phyloP scores from a whole-genome alignment of 176 grass and related monocot genomes.

The Secale cereale region DNA sequence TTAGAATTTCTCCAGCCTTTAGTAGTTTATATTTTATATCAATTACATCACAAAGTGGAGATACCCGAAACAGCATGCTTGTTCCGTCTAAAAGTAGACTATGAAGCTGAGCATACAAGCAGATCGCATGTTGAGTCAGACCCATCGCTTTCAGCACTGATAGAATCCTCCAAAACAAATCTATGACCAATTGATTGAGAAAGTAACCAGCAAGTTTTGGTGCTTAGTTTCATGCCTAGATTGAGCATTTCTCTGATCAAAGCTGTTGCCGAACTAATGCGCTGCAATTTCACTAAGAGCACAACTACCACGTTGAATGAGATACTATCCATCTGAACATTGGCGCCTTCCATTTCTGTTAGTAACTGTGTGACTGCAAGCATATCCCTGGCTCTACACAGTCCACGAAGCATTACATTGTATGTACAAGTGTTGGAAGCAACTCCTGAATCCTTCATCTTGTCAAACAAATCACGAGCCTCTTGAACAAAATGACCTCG shows the following conservation, averaged over 20 bases:
- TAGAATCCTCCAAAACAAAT: constrained; percentile 25
- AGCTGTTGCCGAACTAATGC: constrained; percentile 30
- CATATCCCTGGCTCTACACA: constrained; percentile 61
- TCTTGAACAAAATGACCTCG: constrained; percentile 45
- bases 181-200: constrained; percentile 22
- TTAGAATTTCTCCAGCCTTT: constrained; percentile 11
- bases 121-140: constrained; percentile 54
- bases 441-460: constrained; percentile 69
- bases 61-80: constrained; percentile 10
- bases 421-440: constrained; percentile 62
- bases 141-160: constrained; percentile 25
- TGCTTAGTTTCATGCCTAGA: constrained; percentile 57
- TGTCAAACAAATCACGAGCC: constrained; percentile 69
- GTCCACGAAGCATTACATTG: constrained; percentile 80
- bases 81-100: constrained; percentile 26
- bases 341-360: constrained; percentile 65
- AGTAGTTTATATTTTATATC: constrained; percentile 27
- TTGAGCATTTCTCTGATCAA: constrained; percentile 60
- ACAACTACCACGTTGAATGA: constrained; percentile 68
- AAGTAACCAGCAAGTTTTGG: constrained; percentile 46
- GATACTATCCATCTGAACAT: constrained; percentile 60
- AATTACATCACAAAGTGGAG: constrained; percentile 19
- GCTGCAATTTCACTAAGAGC: constrained; percentile 59
- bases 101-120: constrained; percentile 60
- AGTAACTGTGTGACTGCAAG: constrained; percentile 46